Evolutionary conservation across 345 rosid species (phyloP).

Genomic region (Hibiscus trionum): DNA sequence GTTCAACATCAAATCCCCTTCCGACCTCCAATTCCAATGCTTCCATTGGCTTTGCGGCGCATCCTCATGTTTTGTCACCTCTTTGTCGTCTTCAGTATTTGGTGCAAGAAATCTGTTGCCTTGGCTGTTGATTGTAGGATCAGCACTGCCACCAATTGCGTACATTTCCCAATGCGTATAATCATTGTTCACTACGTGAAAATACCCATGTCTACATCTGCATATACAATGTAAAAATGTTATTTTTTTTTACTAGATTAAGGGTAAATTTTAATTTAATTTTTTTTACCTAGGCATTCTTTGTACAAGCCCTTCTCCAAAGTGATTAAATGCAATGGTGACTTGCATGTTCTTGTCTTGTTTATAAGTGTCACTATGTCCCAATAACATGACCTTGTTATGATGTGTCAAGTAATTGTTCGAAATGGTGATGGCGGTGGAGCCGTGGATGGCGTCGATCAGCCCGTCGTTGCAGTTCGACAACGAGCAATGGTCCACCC

Average conservation of each 20-base stretch:
- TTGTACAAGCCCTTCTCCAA: slow-evolving; percentile 64
- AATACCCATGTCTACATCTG: slow-evolving; percentile 63
- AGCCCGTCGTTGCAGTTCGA: slow-evolving; percentile 53
- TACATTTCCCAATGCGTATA: slow-evolving; percentile 60
- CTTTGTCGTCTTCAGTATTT: background rate
- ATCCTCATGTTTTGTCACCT: slow-evolving; percentile 46
- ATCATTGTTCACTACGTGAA: slow-evolving; percentile 66
- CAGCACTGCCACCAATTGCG: slow-evolving; percentile 66
- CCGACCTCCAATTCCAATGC: slow-evolving; percentile 55
- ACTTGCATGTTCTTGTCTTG: slow-evolving; percentile 61
- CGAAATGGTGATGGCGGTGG: slow-evolving; percentile 56
- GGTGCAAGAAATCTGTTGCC: slow-evolving; percentile 64
- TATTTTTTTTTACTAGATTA: background rate
- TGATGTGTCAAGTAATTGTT: slow-evolving; percentile 53
- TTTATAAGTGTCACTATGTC: slow-evolving; percentile 47
- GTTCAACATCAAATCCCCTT: slow-evolving; percentile 46
- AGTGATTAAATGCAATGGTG: slow-evolving; percentile 63
- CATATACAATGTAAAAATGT: background rate
- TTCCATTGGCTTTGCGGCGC: slow-evolving; percentile 44
- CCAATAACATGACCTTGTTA: slow-evolving; percentile 57
- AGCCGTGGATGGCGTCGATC: slow-evolving; percentile 51
- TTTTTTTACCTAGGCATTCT: slow-evolving; percentile 55
- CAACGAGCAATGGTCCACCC: slow-evolving; percentile 62
- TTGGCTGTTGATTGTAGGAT: slow-evolving; percentile 60
- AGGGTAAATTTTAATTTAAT: background rate